A percentile compares a stretch with the other conserved stretches of the same genome.
phyloP scores from a whole-genome alignment of 495 filamentous ascomycete species.

The Neohortaea acidophila region DNA sequence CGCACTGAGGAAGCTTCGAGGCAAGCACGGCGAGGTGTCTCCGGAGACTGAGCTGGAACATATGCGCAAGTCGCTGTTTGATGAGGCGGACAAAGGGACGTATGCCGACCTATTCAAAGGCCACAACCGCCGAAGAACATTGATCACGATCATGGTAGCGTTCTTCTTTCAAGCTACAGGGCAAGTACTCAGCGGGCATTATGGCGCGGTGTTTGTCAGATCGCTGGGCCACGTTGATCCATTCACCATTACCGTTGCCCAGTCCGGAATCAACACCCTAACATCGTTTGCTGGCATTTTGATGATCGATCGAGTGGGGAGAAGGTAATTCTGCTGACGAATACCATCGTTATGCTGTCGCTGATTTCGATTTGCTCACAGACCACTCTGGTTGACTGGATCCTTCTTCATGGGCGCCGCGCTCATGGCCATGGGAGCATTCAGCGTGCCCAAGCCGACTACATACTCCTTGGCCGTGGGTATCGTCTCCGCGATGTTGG shows the following conservation, averaged over 20 bases:
- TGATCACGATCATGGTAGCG: not conserved
- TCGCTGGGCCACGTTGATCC: not conserved
- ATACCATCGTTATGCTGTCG: not conserved
- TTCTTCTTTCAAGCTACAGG: conserved; percentile 3
- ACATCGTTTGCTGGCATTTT: conserved; percentile 1
- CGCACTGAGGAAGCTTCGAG: not conserved
- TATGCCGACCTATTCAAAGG: conserved; percentile 2
- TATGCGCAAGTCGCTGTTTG: not conserved
- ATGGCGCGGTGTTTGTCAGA: conserved; percentile 1
- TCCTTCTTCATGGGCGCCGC: not conserved
- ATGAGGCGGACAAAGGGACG: not conserved
- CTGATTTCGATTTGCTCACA: not conserved
- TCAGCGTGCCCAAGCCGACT: not conserved
- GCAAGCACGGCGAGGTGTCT: not conserved
- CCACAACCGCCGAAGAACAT: not conserved
- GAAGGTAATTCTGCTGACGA: not conserved
- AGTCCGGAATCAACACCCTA: not conserved
- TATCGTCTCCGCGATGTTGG: not conserved
- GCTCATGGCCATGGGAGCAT: not conserved
- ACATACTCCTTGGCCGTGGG: not conserved
- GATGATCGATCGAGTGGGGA: conserved; percentile 1
- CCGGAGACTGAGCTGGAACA: conserved; percentile 1
- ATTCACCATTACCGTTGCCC: not conserved
- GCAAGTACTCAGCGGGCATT: not conserved
- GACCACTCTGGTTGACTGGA: not conserved